These are phyloP conservation scores for Wickerhamiella australiensis DNA, from an alignment of 805 yeast genomes.

Conservation along the genomic window DNA sequence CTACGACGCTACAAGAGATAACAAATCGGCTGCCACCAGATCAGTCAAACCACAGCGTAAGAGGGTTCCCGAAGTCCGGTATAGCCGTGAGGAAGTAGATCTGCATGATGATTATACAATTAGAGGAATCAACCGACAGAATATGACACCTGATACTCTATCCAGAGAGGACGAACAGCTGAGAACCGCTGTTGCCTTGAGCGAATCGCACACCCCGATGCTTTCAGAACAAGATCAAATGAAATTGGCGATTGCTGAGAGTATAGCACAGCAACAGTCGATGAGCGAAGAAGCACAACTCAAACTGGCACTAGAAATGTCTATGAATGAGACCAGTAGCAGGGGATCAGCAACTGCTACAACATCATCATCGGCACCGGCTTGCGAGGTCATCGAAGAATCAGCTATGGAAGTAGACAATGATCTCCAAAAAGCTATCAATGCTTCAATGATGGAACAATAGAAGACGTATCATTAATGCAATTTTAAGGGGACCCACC, in stretches of 20 bases:
- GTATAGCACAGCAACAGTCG: background rate
- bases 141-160: conserved; percentile 13
- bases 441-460: background rate
- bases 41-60: background rate
- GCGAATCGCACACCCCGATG: conserved; percentile 12
- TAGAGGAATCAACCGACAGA: conserved; percentile 1
- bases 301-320: conserved; percentile 16
- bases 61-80: background rate
- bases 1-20: background rate
- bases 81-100: background rate
- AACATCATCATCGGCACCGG: background rate
- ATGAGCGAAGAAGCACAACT: conserved; percentile 16
- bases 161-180: conserved; percentile 27
- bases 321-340: conserved; percentile 7
- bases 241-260: conserved; percentile 3
- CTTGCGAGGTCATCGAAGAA: no score
- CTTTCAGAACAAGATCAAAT: conserved; percentile 4
- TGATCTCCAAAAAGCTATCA: conserved; percentile 14
- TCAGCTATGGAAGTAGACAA: conserved; percentile 11
- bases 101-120: conserved; percentile 1
- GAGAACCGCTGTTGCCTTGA: conserved; percentile 26
- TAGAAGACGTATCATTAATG: background rate
- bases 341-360: background rate
- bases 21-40: background rate
- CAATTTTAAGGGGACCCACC: background rate